A percentile compares a stretch with the other conserved stretches of the same genome.
Evolutionary conservation across 139 green algal species (phyloP).

Genomic region (Picochlorum sp.): DNA sequence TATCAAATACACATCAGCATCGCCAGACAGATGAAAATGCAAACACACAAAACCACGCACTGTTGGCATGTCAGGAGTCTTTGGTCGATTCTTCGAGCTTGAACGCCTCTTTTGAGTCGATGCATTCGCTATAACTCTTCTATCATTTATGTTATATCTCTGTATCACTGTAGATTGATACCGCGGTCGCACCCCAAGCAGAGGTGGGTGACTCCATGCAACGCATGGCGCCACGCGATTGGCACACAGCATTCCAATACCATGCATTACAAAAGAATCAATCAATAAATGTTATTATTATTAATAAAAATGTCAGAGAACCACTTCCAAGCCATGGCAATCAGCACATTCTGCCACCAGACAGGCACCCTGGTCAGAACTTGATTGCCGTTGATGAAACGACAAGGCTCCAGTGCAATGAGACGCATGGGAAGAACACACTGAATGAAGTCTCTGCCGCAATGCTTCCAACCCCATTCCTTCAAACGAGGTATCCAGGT

Average conservation of each 20-base stretch:
- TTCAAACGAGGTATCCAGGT: slow-evolving; percentile 26
- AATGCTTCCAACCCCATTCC: slow-evolving; percentile 16
- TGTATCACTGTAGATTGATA: no score
- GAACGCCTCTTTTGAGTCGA: no score
- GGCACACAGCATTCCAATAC: neutral
- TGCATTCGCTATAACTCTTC: no score
- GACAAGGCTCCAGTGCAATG: neutral
- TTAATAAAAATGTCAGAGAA: neutral
- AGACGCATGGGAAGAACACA: neutral
- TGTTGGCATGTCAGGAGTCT: no score
- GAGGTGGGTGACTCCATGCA: no score
- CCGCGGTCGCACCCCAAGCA: no score
- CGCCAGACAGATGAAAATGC: no score
- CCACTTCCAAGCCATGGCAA: neutral
- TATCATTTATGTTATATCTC: no score
- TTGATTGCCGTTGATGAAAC: neutral
- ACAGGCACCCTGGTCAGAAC: neutral
- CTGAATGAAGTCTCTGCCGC: slow-evolving; percentile 4
- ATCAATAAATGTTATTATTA: neutral
- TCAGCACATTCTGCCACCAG: slow-evolving; percentile 1
- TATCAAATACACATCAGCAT: neutral
- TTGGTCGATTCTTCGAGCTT: no score
- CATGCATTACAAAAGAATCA: neutral
- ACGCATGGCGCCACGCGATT: no score
- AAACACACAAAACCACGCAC: no score